phyloP scores from a whole-genome alignment of 805 yeast genomes.

The Barnettozyma sucrosica region DNA sequence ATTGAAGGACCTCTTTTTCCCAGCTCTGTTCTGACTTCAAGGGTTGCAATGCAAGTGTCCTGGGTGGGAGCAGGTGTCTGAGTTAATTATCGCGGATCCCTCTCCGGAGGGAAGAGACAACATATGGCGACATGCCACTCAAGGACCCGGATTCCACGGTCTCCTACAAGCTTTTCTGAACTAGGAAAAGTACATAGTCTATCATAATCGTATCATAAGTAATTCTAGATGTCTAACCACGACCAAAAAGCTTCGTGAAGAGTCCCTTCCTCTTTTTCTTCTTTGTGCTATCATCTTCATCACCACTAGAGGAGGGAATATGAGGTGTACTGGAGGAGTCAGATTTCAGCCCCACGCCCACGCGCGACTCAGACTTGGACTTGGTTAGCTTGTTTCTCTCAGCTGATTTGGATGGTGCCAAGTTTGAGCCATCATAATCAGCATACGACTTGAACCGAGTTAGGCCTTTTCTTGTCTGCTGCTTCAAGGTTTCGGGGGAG shows the following conservation, averaged over 20 bases:
- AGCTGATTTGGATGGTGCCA: conserved; percentile 13
- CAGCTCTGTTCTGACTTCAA: no score
- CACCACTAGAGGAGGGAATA: not conserved
- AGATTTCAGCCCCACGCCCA: conserved; percentile 3
- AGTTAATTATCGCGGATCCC: not conserved
- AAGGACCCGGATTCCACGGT: not conserved
- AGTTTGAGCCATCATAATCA: conserved; percentile 2
- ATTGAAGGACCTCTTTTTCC: no score
- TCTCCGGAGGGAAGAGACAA: not conserved
- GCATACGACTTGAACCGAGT: conserved; percentile 11
- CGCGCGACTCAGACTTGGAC: conserved; percentile 13
- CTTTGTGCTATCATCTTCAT: not conserved
- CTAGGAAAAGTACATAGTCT: not conserved
- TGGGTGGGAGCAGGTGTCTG: no score
- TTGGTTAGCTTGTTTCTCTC: conserved; percentile 8
- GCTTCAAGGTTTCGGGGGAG: conserved; percentile 6
- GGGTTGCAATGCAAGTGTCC: no score
- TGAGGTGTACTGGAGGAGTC: not conserved
- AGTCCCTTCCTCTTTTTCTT: conserved; percentile 12
- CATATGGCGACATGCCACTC: not conserved
- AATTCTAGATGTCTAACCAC: not conserved
- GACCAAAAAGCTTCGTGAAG: conserved; percentile 9
- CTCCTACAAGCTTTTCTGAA: not conserved
- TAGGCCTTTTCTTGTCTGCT: conserved; percentile 3
- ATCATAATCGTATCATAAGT: not conserved